These are phyloP conservation scores for Desmodesmus armatus DNA, from an alignment of 139 green algal species.

Conservation along the genomic window DNA sequence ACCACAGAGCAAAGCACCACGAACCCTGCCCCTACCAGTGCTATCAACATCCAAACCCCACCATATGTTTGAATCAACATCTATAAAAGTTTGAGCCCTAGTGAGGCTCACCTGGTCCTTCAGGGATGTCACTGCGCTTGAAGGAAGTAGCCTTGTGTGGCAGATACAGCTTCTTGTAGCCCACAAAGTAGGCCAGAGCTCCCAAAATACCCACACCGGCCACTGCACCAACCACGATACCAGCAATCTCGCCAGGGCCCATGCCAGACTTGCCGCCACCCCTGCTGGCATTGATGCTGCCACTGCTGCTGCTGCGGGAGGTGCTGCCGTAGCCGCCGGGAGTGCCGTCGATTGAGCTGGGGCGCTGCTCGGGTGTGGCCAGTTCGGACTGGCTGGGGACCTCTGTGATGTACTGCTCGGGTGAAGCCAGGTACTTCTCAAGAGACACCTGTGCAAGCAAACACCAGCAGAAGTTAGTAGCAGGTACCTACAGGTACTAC, in stretches of 20 bases:
- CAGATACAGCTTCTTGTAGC: conserved; percentile 32
- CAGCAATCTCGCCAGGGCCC: conserved; percentile 12
- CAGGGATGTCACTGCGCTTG: background rate
- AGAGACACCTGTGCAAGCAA: conserved; percentile 6
- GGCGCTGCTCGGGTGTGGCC: background rate
- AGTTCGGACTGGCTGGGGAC: background rate
- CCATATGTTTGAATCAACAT: too few relatives aligned
- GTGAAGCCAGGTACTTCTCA: background rate
- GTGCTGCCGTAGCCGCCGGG: background rate
- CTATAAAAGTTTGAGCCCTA: too few relatives aligned
- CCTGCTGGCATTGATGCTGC: background rate
- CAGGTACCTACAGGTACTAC: too few relatives aligned
- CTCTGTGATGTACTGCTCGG: background rate
- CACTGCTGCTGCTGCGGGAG: background rate
- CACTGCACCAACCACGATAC: conserved; percentile 37
- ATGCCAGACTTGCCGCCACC: background rate
- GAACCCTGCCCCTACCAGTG: too few relatives aligned
- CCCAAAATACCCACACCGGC: conserved; percentile 22
- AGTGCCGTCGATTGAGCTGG: background rate
- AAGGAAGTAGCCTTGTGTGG: conserved; percentile 19
- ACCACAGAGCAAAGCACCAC: too few relatives aligned
- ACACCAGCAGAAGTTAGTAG: too few relatives aligned
- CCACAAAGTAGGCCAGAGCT: conserved; percentile 31
- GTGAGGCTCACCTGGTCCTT: conserved; percentile 11
- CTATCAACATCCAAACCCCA: too few relatives aligned